phyloP scores from a whole-genome alignment of 2,329 filamentous ascomycete genomes.

The Pseudogymnoascus verrucosus region DNA sequence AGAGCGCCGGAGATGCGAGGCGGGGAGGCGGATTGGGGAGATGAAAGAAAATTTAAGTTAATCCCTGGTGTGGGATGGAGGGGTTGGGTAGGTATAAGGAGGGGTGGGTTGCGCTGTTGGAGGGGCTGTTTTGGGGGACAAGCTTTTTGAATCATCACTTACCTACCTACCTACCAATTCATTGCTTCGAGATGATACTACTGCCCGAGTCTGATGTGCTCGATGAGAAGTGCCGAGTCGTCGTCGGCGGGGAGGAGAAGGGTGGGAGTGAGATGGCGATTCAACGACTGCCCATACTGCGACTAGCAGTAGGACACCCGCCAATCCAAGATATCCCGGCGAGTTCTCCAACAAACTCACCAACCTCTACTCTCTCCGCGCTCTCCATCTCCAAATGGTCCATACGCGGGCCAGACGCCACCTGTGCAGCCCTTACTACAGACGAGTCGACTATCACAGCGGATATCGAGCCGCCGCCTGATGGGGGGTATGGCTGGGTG shows the following conservation, averaged over 20 bases:
- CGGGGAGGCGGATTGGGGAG: not conserved
- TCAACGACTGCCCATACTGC: not conserved
- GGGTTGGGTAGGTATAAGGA: not conserved
- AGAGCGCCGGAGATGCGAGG: not conserved
- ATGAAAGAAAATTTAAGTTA: not conserved
- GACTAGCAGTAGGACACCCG: not conserved
- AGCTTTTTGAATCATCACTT: not conserved
- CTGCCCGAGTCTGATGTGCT: not conserved
- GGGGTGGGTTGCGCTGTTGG: not conserved
- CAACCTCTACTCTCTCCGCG: not conserved
- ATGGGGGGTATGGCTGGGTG: conserved; percentile 41
- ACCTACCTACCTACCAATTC: not conserved
- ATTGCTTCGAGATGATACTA: not conserved
- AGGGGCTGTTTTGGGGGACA: not conserved
- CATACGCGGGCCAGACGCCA: not conserved
- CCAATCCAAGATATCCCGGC: not conserved
- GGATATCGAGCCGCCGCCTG: conserved; percentile 29
- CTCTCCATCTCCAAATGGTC: not conserved
- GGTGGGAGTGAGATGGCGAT: not conserved
- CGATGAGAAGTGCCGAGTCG: not conserved
- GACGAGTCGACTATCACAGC: conserved; percentile 11
- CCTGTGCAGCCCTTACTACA: not conserved
- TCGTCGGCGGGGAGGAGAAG: too few species aligned
- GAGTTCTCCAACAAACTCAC: not conserved
- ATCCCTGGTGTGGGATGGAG: not conserved